Evolutionary conservation across 2,329 filamentous ascomycete species (phyloP).

Genomic region (Arthrobotrys sphaeroides): DNA sequence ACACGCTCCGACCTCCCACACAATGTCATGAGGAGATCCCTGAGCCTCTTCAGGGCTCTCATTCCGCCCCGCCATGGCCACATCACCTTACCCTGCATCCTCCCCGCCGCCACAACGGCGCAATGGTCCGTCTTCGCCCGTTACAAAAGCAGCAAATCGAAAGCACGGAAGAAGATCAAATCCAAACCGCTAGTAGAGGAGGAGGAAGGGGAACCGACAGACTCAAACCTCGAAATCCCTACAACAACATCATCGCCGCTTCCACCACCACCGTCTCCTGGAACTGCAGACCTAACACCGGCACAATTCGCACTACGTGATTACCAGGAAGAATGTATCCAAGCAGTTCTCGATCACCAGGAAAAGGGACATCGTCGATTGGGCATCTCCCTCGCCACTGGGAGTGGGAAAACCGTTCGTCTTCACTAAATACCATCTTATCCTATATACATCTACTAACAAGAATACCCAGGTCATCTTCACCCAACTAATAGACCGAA

Average conservation of each 20-base stretch:
- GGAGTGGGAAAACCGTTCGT: conserved; percentile 82
- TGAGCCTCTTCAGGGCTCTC: conserved; percentile 25
- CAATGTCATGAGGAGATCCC: conserved; percentile 45
- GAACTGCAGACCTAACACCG: conserved; percentile 23
- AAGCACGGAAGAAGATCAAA: background rate
- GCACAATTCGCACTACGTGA: conserved; percentile 72
- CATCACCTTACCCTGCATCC: background rate
- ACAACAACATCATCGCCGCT: background rate
- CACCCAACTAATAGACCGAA: conserved; percentile 86
- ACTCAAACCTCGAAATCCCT: background rate
- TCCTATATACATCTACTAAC: background rate
- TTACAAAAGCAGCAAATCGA: conserved; percentile 8
- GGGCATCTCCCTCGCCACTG: conserved; percentile 86
- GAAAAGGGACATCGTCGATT: conserved; percentile 78
- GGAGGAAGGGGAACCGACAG: too few species aligned
- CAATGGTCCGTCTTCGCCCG: conserved; percentile 24
- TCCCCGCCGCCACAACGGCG: background rate
- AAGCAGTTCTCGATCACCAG: conserved; percentile 77
- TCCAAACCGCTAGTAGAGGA: too few species aligned
- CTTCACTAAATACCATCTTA: background rate
- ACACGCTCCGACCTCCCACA: background rate
- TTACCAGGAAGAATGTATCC: conserved; percentile 92
- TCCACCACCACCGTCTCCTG: background rate
- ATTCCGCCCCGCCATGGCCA: conserved; percentile 15
- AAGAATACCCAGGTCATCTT: conserved; percentile 77